phyloP scores from a whole-genome alignment of 768 basidiomycete genomes.

The Roridomyces roridus region DNA sequence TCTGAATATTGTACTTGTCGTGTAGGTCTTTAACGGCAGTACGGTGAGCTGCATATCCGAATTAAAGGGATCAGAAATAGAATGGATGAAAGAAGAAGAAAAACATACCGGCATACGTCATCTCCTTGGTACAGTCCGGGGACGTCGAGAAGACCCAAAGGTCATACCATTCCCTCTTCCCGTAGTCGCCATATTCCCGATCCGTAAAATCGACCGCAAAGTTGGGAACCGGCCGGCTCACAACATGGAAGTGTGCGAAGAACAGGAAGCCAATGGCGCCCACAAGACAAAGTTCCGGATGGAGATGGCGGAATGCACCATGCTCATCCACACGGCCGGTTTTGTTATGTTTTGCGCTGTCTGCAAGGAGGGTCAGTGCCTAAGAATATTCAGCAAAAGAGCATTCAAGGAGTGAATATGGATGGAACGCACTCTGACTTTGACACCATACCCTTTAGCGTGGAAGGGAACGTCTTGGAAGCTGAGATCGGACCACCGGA shows the following conservation, averaged over 20 bases:
- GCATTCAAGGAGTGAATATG: not conserved
- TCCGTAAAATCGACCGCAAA: constrained; percentile 35
- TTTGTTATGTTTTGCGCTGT: constrained; percentile 39
- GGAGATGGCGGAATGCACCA: constrained; percentile 31
- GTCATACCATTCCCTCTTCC: constrained; percentile 35
- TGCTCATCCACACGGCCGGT: constrained; percentile 38
- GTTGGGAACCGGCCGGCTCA: constrained; percentile 19
- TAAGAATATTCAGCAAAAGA: constrained; percentile 11
- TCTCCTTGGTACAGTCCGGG: constrained; percentile 10
- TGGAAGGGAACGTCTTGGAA: constrained; percentile 6
- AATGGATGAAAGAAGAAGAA: not conserved
- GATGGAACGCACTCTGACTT: not conserved
- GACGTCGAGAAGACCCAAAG: constrained; percentile 29
- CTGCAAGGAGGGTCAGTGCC: constrained; percentile 34
- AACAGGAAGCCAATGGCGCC: constrained; percentile 33
- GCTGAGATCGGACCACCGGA: constrained; percentile 26
- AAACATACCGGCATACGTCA: constrained; percentile 38
- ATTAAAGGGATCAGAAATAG: not conserved
- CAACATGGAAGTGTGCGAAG: constrained; percentile 37
- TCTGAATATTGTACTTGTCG: constrained; percentile 26
- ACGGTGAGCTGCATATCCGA: constrained; percentile 30
- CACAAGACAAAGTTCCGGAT: constrained; percentile 36
- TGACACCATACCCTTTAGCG: constrained; percentile 1
- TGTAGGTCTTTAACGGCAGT: constrained; percentile 33
- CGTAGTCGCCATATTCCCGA: constrained; percentile 30